Conservation (phyloP, 1,139 yeast genomes). For the Suhomyces chickasaworum region DNA sequence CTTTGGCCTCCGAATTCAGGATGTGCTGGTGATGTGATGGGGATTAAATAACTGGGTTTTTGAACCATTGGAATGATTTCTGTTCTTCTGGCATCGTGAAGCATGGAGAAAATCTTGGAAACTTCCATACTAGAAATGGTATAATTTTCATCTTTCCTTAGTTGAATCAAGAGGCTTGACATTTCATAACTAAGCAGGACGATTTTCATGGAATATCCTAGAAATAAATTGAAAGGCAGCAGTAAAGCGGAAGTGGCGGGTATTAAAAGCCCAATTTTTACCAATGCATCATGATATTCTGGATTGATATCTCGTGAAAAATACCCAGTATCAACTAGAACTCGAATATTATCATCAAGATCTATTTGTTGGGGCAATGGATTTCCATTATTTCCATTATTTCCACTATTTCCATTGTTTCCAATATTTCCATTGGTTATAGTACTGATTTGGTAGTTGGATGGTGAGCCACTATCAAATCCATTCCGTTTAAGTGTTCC, state of each 20-base stretch:
- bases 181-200: constrained; percentile 34
- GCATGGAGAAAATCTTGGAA: constrained; percentile 28
- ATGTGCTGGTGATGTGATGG: constrained; percentile 30
- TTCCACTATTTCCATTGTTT: constrained; percentile 14
- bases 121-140: constrained; percentile 27
- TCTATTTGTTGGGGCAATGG: constrained; percentile 14
- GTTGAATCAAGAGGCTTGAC: constrained; percentile 27
- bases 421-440: no score
- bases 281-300: constrained; percentile 38
- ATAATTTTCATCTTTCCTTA: constrained; percentile 19
- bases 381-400: constrained; percentile 13
- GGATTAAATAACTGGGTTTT: constrained; percentile 24
- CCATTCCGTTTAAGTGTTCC: constrained; percentile 28
- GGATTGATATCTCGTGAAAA: constrained; percentile 31
- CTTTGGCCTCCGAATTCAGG: constrained; percentile 25
- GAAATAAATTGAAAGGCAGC: constrained; percentile 35
- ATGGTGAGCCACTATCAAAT: constrained; percentile 9
- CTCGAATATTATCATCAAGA: constrained; percentile 22
- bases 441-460: constrained; percentile 5
- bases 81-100: constrained; percentile 26
- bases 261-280: constrained; percentile 32
- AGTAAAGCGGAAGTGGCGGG: constrained; percentile 16
- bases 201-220: constrained; percentile 35
- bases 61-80: constrained; percentile 27
- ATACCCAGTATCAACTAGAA: constrained; percentile 39